Base-by-base conservation (phyloP, 257 asterid species). In the Oldenlandia corymbosa region DNA sequence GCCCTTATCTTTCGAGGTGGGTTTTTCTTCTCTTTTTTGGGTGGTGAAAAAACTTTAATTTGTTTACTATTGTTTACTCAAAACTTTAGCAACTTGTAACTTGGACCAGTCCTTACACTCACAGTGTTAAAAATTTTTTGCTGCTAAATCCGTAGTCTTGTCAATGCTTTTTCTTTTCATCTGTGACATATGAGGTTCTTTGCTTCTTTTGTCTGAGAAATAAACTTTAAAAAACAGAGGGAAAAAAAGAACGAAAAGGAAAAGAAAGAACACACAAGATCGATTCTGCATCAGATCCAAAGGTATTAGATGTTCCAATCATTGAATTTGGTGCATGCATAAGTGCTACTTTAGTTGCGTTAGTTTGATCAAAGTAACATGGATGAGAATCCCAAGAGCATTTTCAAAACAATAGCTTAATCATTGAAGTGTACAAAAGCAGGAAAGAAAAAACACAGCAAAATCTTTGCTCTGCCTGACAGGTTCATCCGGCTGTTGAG, bases 381-480 rank as follows among this genome's bases (percentile, higher is more conserved):
- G 68, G 26, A 50, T 70, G 72, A 74, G 79, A 73, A 78, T 74
- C 83, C 83, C 83, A 70, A 73, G 68, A 64, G 27, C 45, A 58
- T 68, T 57, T 52, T 54, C 9, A n/a, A n/a, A 3, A 72, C 46
- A 55, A 71, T 66, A 61, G 65, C 71, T 62, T 51, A 31, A 77
- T 73, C 74, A 70, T 67, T 57, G 75, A 37, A 67, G 64, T 73
- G 54, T 72, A 49, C 77, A 78, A 78, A 78, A 74, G 77, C 72
- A 74, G n/a, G n/a, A n/a, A n/a, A n/a, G n/a, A n/a, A n/a, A n/a
- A 67, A 48, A 73, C 60, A 41, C 12, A 66, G 39, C 42, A n/a
- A 37, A 41, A 47, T 50, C 21, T 39, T 34, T 21, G 21, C 26
- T n/a, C n/a, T 41, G 28, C 58, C 73, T 67, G 69, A 37, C 70